Evolutionary conservation across 208 protist species (phyloP).

Genomic region (Crithidia expoeki): DNA sequence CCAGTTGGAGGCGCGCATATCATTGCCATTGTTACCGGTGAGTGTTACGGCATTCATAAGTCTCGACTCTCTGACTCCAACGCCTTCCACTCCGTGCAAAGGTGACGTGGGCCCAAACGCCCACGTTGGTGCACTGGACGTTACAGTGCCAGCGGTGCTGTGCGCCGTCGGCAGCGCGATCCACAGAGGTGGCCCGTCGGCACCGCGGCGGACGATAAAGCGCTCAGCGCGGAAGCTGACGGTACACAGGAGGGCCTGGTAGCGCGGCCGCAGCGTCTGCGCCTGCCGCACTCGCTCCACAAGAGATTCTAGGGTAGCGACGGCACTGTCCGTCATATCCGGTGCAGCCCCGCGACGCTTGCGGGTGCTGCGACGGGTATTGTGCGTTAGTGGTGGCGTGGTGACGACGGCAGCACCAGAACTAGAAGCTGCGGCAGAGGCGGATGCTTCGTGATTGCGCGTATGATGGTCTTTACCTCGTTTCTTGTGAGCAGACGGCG

Average conservation of each 20-base stretch:
- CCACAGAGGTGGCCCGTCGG: conserved; percentile 26
- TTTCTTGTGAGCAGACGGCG: background rate
- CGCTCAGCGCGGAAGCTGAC: conserved; percentile 29
- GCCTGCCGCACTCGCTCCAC: conserved; percentile 37
- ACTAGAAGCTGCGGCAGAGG: too few species aligned
- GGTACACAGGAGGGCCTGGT: conserved; percentile 25
- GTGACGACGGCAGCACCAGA: too few species aligned
- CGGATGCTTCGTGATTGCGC: background rate
- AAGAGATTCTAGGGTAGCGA: conserved; percentile 18
- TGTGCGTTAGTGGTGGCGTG: background rate
- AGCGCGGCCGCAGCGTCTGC: conserved; percentile 34
- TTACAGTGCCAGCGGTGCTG: background rate
- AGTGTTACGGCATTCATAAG: background rate
- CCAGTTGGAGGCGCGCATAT: background rate
- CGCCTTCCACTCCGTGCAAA: background rate
- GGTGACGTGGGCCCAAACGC: background rate
- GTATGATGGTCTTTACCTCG: too few species aligned
- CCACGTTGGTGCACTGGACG: background rate
- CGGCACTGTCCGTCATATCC: conserved; percentile 13
- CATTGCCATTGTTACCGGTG: background rate
- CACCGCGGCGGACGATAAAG: conserved; percentile 33
- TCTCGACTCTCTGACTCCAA: background rate
- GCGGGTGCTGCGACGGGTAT: conserved; percentile 12
- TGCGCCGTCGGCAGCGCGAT: conserved; percentile 5
- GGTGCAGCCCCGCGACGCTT: conserved; percentile 17